These are phyloP conservation scores for Mesotaenium endlicherianum DNA, from an alignment of 139 green algal genomes.

Conservation along the genomic window DNA sequence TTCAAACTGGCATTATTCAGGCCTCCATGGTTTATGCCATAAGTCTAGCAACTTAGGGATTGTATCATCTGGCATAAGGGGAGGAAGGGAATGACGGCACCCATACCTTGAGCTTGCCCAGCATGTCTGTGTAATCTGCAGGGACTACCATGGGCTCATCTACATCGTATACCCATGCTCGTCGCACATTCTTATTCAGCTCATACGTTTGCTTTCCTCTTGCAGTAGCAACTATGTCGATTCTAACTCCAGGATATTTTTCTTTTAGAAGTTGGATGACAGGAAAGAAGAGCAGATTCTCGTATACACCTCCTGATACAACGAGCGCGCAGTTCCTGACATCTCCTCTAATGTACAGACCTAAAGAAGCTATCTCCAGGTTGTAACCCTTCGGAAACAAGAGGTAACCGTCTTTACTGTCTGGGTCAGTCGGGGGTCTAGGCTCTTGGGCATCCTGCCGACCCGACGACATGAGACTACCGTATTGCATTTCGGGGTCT, in stretches of 20 bases:
- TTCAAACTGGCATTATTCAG: too few species aligned
- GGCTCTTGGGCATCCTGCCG: constrained; percentile 28
- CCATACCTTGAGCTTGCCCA: constrained; percentile 41
- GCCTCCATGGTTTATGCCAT: too few species aligned
- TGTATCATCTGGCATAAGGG: too few species aligned
- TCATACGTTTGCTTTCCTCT: constrained; percentile 50
- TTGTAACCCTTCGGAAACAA: constrained; percentile 19
- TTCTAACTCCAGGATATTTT: constrained; percentile 35
- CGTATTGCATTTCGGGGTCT: constrained; percentile 36
- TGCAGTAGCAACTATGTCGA: constrained; percentile 39
- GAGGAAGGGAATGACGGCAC: background rate
- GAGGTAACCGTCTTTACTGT: background rate
- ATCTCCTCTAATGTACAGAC: constrained; percentile 41
- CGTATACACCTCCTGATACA: constrained; percentile 43
- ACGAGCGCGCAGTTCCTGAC: constrained; percentile 9
- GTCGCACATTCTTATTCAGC: constrained; percentile 50
- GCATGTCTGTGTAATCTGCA: constrained; percentile 41
- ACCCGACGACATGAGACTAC: constrained; percentile 32
- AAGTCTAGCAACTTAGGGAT: too few species aligned
- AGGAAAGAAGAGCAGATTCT: constrained; percentile 53
- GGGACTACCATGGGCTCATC: constrained; percentile 36
- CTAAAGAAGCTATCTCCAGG: constrained; percentile 42
- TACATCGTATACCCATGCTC: constrained; percentile 31
- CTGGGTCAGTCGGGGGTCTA: constrained; percentile 17
- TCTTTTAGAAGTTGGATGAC: constrained; percentile 44